A percentile compares a stretch with the other conserved stretches of the same genome.
phyloP scores from a whole-genome alignment of 1,284 basidiomycete genomes.

The Leucoagaricus sp. region DNA sequence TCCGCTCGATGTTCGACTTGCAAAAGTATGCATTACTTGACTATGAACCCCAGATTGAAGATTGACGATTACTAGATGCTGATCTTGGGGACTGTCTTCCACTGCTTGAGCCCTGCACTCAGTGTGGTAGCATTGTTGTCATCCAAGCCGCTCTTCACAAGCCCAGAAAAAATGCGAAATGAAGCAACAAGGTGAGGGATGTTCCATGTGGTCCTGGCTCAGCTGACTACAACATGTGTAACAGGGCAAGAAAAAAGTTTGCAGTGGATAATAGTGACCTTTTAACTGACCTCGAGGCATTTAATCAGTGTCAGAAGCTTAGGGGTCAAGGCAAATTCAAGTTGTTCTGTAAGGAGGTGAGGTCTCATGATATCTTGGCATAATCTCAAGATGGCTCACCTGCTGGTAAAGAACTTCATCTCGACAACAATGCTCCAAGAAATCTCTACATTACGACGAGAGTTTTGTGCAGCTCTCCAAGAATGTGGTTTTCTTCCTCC shows the following conservation, averaged over 20 bases:
- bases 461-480: conserved; percentile 74
- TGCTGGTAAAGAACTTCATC: conserved; percentile 74
- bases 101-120: conserved; percentile 76
- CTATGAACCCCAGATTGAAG: too few relatives aligned
- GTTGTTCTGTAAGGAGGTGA: conserved; percentile 78
- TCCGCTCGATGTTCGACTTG: conserved; percentile 88
- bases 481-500: conserved; percentile 72
- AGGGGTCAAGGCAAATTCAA: conserved; percentile 54
- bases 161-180: conserved; percentile 81
- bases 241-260: conserved; percentile 72
- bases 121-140: conserved; percentile 85
- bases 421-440: conserved; percentile 78
- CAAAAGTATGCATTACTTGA: conserved; percentile 56
- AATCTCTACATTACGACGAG: conserved; percentile 76
- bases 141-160: conserved; percentile 85
- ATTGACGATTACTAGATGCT: conserved; percentile 61
- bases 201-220: background rate
- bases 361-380: background rate
- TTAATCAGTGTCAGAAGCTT: conserved; percentile 63
- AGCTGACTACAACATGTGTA: background rate
- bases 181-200: conserved; percentile 46
- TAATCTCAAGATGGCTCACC: background rate
- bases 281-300: conserved; percentile 81
- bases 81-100: conserved; percentile 80
- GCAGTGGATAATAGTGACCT: conserved; percentile 81